phyloP scores from a whole-genome alignment of 345 rosid species.

The Arabis hirsuta region DNA sequence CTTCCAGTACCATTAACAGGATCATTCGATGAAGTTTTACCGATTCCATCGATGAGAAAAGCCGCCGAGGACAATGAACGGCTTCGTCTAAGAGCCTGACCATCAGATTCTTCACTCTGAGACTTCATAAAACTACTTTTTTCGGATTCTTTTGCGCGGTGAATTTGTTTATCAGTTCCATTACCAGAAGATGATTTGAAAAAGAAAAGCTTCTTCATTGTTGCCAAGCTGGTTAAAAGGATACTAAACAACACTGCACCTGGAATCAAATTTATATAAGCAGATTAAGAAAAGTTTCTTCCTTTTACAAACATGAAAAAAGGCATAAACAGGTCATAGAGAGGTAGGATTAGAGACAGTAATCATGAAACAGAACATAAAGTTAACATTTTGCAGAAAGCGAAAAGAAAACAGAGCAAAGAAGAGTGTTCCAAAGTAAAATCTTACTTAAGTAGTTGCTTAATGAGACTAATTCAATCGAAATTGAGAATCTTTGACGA shows the following conservation, averaged over 20 bases:
- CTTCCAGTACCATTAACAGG: constrained; percentile 40
- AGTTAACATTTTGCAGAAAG: background rate
- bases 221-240: constrained; percentile 3
- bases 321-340: constrained; percentile 38
- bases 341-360: constrained; percentile 19
- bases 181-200: constrained; percentile 59
- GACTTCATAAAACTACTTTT: constrained; percentile 50
- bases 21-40: constrained; percentile 44
- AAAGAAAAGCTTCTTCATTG: constrained; percentile 90
- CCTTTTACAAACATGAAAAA: background rate
- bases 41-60: constrained; percentile 54
- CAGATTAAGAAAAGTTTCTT: background rate
- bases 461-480: constrained; percentile 13
- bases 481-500: constrained; percentile 18
- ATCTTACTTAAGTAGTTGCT: constrained; percentile 28
- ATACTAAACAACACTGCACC: constrained; percentile 41
- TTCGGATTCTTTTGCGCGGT: constrained; percentile 48
- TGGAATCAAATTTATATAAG: constrained; percentile 33
- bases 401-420: constrained; percentile 21
- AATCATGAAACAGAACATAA: constrained; percentile 35
- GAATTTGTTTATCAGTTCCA: constrained; percentile 57
- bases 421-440: constrained; percentile 32
- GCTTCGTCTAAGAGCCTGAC: constrained; percentile 71
- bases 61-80: constrained; percentile 75
- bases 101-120: constrained; percentile 53